A percentile compares a stretch with the other conserved stretches of the same genome.
Conservation (phyloP, 306 rosid species). For the Cicer yamashitae region DNA sequence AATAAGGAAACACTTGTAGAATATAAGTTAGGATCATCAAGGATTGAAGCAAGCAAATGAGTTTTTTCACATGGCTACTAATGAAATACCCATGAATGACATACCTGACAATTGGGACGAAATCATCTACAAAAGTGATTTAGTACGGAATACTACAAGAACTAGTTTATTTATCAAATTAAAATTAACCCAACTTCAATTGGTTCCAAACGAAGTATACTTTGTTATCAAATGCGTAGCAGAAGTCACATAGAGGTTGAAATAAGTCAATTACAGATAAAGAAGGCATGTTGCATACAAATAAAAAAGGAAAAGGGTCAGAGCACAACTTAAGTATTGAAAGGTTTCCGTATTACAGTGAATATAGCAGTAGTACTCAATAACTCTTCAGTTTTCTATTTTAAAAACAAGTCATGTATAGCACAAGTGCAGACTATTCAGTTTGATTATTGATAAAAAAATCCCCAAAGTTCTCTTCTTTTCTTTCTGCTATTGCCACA, state of each 20-base stretch:
- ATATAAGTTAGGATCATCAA: slow-evolving; percentile 40
- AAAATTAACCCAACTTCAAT: neutral
- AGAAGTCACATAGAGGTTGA: no score
- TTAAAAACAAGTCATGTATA: neutral
- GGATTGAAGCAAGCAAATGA: slow-evolving; percentile 2
- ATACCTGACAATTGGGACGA: slow-evolving; percentile 35
- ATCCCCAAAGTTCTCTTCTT: neutral
- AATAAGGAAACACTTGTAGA: slow-evolving; percentile 33
- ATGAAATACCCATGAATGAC: slow-evolving; percentile 32
- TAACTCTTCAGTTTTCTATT: neutral
- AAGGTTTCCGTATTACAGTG: neutral
- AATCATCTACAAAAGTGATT: slow-evolving; percentile 16
- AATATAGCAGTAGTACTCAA: neutral
- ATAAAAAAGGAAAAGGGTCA: neutral
- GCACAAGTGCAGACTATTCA: neutral
- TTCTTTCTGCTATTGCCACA: neutral
- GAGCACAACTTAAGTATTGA: neutral
- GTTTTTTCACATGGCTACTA: slow-evolving; percentile 11
- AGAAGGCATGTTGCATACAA: no score
- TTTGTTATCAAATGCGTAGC: no score
- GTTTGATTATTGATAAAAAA: neutral
- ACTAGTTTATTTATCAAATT: neutral
- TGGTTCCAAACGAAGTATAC: slow-evolving; percentile 1
- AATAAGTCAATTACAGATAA: no score
- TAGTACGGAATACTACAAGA: slow-evolving; percentile 20